These are phyloP conservation scores for Pyrus communis DNA, from an alignment of 306 rosid species.

Conservation along the genomic window DNA sequence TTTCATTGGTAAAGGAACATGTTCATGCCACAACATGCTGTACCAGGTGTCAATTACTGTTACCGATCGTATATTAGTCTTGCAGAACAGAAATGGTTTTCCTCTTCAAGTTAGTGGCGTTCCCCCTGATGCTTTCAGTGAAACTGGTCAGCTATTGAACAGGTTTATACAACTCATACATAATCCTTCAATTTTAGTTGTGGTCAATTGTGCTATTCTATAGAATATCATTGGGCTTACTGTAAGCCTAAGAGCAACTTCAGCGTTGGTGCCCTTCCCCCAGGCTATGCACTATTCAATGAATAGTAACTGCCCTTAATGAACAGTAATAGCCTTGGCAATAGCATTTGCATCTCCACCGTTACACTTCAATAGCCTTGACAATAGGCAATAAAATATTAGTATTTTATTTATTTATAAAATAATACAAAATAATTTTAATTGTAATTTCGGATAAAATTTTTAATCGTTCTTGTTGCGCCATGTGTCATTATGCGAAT, in stretches of 20 bases:
- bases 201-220: conserved; percentile 9
- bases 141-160: conserved; percentile 98
- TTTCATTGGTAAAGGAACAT: conserved; percentile 6
- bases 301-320: too few relatives aligned
- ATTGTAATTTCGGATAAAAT: too few relatives aligned
- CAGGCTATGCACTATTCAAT: too few relatives aligned
- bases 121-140: conserved; percentile 95
- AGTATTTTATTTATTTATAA: too few relatives aligned
- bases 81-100: conserved; percentile 76
- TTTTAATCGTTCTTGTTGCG: too few relatives aligned
- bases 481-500: too few relatives aligned
- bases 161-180: conserved; percentile 34
- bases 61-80: conserved; percentile 20
- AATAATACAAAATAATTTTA: too few relatives aligned
- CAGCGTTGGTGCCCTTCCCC: too few relatives aligned
- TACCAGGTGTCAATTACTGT: neutral
- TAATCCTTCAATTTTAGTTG: neutral
- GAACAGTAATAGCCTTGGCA: too few relatives aligned
- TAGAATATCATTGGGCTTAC: conserved; percentile 1
- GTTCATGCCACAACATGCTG: conserved; percentile 5
- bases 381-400: too few relatives aligned
- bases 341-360: too few relatives aligned
- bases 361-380: too few relatives aligned
- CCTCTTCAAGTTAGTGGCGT: conserved; percentile 90
- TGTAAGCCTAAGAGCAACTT: neutral